Evolutionary conservation across 129 eudicot genomes (phyloP).

Genomic region (Centaurea solstitialis): DNA sequence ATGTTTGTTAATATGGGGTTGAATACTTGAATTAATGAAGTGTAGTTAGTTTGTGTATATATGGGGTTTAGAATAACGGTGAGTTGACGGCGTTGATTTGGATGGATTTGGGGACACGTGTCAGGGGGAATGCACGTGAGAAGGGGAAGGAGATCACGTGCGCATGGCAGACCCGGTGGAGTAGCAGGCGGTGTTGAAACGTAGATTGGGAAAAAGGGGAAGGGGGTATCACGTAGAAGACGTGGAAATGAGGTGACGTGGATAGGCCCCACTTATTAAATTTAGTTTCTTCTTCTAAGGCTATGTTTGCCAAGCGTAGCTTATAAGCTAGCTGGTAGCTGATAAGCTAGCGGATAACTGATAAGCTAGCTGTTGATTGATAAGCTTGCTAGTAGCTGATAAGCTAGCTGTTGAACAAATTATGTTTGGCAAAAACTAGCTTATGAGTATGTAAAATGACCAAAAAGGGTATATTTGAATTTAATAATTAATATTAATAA

Average conservation of each 20-base stretch:
- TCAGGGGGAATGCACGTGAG: constrained; percentile 21
- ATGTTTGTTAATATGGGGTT: neutral
- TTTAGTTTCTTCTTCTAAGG: too few relatives aligned
- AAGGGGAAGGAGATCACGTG: neutral
- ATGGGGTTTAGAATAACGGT: neutral
- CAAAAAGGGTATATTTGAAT: too few relatives aligned
- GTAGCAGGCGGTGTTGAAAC: constrained; percentile 27
- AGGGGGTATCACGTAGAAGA: constrained; percentile 24
- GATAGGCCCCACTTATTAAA: constrained; percentile 16
- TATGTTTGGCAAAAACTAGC: too few relatives aligned
- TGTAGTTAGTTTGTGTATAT: neutral
- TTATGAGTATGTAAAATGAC: too few relatives aligned
- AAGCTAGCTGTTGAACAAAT: too few relatives aligned
- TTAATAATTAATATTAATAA: too few relatives aligned
- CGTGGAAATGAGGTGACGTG: constrained; percentile 40
- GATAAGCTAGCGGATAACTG: too few relatives aligned
- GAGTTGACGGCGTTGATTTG: constrained; percentile 3
- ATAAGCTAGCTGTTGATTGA: too few relatives aligned
- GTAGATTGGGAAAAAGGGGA: constrained; percentile 11
- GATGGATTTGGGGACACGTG: constrained; percentile 15
- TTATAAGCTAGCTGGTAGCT: too few relatives aligned
- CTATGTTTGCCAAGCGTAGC: too few relatives aligned
- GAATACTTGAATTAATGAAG: neutral
- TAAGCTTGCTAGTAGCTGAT: too few relatives aligned
- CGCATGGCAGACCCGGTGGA: constrained; percentile 25